phyloP scores from a whole-genome alignment of 495 filamentous ascomycete genomes.

The Neurospora sp. region DNA sequence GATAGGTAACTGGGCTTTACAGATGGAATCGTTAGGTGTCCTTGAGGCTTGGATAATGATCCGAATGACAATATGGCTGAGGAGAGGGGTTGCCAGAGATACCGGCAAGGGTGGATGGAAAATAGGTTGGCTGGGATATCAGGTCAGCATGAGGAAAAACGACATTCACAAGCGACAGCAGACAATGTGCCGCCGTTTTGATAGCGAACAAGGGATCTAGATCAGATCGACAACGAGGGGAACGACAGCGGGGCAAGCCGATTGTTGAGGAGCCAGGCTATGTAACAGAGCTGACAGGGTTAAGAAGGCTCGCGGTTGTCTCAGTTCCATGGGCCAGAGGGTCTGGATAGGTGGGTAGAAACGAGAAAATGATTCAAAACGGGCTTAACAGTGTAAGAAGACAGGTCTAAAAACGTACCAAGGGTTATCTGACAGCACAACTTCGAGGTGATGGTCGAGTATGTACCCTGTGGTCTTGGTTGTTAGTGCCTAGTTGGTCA shows the following conservation, averaged over 20 bases:
- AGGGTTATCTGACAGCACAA: background rate
- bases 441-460: background rate
- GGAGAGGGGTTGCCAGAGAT: background rate
- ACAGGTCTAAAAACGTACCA: background rate
- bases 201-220: background rate
- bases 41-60: background rate
- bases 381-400: background rate
- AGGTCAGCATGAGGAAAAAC: background rate
- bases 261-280: background rate
- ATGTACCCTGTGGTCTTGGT: background rate
- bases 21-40: background rate
- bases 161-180: background rate
- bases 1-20: background rate
- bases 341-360: background rate
- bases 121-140: background rate
- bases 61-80: background rate
- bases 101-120: background rate
- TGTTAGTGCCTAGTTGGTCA: background rate
- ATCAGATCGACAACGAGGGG: background rate
- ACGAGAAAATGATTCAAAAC: background rate
- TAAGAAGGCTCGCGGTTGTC: background rate
- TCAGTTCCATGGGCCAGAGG: background rate
- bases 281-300: background rate
- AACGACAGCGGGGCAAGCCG: background rate
- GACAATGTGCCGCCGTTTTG: background rate